Evolutionary conservation across 495 filamentous ascomycete species (phyloP).

Genomic region (Penicillium mononematosum): DNA sequence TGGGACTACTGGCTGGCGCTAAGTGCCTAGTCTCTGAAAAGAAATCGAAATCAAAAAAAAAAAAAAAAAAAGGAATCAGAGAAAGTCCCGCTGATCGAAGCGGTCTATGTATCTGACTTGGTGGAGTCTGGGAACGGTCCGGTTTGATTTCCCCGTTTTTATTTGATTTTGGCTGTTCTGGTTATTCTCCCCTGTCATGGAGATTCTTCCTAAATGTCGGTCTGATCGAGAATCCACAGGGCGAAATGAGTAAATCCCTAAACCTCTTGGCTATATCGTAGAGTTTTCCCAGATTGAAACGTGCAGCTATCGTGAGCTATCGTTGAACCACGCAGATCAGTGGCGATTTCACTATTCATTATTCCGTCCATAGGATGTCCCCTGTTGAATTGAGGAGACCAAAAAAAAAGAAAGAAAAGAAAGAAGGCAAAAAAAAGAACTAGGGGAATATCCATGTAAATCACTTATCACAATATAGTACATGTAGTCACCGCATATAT

Average conservation of each 20-base stretch:
- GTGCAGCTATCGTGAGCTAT: too few relatives aligned
- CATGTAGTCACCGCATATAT: background rate
- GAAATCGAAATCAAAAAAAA: background rate
- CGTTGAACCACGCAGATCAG: too few relatives aligned
- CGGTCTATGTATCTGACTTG: constrained; percentile 16
- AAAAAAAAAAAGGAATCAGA: background rate
- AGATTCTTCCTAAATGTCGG: too few relatives aligned
- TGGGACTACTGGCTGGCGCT: background rate
- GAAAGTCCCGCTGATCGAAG: constrained; percentile 26
- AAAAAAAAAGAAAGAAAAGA: too few relatives aligned
- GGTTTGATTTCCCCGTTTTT: constrained; percentile 16
- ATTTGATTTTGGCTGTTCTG: constrained; percentile 4
- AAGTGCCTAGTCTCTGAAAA: background rate
- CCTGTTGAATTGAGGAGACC: too few relatives aligned
- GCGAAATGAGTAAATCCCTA: too few relatives aligned
- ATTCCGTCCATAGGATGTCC: too few relatives aligned
- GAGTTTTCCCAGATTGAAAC: too few relatives aligned
- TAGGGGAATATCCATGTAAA: too few relatives aligned
- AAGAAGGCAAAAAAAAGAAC: too few relatives aligned
- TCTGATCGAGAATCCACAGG: background rate
- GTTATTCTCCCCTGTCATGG: background rate
- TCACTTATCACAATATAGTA: background rate
- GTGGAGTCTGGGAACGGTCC: constrained; percentile 32
- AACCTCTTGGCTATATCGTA: too few relatives aligned
- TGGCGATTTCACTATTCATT: too few relatives aligned